Percentiles rank a stretch among this genome's conserved stretches.
Conservation (phyloP, 768 basidiomycete species). For the Tricholoma sp. region DNA sequence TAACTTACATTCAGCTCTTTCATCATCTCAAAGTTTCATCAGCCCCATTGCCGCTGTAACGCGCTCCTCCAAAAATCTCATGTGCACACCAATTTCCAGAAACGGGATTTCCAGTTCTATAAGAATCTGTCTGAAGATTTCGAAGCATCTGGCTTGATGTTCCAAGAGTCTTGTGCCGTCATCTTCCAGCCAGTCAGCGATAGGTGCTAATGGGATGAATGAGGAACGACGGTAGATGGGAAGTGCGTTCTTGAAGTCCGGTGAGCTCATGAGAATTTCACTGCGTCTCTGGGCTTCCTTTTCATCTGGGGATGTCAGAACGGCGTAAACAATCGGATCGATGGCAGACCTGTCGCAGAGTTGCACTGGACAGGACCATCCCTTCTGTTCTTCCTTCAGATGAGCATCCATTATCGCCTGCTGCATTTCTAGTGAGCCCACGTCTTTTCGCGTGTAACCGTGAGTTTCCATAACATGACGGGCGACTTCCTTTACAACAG, state of each 20-base stretch:
- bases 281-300: conserved; percentile 32
- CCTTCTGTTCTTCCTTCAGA: conserved; percentile 35
- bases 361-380: conserved; percentile 23
- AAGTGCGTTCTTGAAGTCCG: conserved; percentile 37
- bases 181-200: conserved; percentile 56
- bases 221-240: conserved; percentile 39
- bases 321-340: conserved; percentile 60
- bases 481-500: conserved; percentile 58
- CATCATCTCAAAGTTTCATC: conserved; percentile 1
- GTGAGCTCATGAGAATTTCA: conserved; percentile 26
- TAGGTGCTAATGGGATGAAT: conserved; percentile 51
- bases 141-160: conserved; percentile 34
- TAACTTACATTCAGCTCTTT: too few species aligned
- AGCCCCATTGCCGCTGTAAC: conserved; percentile 19
- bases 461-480: conserved; percentile 47
- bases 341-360: conserved; percentile 63
- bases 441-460: conserved; percentile 50
- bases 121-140: conserved; percentile 35
- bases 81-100: conserved; percentile 39
- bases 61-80: conserved; percentile 36
- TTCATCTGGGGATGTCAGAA: conserved; percentile 36
- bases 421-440: conserved; percentile 55
- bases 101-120: conserved; percentile 38
- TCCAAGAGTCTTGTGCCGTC: conserved; percentile 59
- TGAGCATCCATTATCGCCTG: conserved; percentile 56